Evolutionary conservation across 805 yeast genomes (phyloP).

Genomic region (Suhomyces vadensis): DNA sequence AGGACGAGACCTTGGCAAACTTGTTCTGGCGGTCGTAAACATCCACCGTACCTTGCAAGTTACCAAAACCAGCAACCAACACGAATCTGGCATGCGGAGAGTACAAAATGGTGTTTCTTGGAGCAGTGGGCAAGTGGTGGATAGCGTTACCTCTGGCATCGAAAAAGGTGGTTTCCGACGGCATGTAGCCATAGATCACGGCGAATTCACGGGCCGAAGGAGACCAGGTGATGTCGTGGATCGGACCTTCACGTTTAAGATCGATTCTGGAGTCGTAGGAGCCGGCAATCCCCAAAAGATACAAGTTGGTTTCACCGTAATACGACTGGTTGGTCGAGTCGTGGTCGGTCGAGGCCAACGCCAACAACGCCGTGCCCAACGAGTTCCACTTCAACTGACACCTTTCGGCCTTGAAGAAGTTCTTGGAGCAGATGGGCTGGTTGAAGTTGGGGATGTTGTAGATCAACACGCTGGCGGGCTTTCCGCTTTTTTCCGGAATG

Average conservation of each 20-base stretch:
- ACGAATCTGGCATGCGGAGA: conserved; percentile 94
- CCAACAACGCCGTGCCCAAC: conserved; percentile 90
- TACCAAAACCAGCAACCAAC: conserved; percentile 96
- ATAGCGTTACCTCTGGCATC: conserved; percentile 90
- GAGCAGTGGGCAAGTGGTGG: conserved; percentile 78
- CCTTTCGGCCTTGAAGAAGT: conserved; percentile 93
- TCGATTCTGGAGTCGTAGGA: conserved; percentile 86
- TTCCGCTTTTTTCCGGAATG: conserved; percentile 81
- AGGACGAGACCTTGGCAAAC: conserved; percentile 73
- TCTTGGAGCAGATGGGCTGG: conserved; percentile 80
- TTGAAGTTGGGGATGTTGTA: conserved; percentile 75
- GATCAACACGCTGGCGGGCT: conserved; percentile 85
- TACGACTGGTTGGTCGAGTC: conserved; percentile 91
- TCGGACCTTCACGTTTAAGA: conserved; percentile 91
- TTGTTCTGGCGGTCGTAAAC: conserved; percentile 88
- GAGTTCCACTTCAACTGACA: conserved; percentile 93
- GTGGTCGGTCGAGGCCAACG: conserved; percentile 93
- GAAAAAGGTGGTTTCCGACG: conserved; percentile 90
- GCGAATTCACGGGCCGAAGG: conserved; percentile 96
- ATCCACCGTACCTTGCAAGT: conserved; percentile 94
- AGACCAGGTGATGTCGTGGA: conserved; percentile 97
- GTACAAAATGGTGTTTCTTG: conserved; percentile 86
- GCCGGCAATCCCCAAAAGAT: conserved; percentile 88
- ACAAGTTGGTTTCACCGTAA: conserved; percentile 94
- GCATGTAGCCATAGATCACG: conserved; percentile 97